These are phyloP conservation scores for Triangularia setosa DNA, from an alignment of 2,329 filamentous ascomycete species.

Conservation along the genomic window DNA sequence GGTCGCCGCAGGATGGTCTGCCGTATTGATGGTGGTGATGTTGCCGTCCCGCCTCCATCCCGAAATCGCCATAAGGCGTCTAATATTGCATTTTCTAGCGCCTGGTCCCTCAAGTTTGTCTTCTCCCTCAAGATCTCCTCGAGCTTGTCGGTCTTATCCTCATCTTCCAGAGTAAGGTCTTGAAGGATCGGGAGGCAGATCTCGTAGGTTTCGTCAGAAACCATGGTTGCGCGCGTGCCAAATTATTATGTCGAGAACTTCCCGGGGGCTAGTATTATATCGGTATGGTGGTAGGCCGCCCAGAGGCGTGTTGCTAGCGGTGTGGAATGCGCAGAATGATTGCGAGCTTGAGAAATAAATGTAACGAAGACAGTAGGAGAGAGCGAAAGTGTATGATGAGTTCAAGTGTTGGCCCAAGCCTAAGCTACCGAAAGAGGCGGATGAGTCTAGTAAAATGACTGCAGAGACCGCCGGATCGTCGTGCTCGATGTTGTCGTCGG, in stretches of 20 bases:
- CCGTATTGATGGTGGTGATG: slow-evolving; percentile 79
- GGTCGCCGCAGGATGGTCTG: slow-evolving; percentile 86
- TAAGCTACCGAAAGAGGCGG: background rate
- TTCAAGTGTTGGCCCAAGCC: background rate
- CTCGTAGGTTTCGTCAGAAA: slow-evolving; percentile 89
- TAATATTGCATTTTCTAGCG: slow-evolving; percentile 84
- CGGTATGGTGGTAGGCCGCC: background rate
- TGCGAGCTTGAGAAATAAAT: background rate
- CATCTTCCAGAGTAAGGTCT: slow-evolving; percentile 78
- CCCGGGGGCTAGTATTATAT: background rate
- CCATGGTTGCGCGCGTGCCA: slow-evolving; percentile 54
- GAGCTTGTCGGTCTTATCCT: slow-evolving; percentile 90
- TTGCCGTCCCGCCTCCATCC: slow-evolving; percentile 58
- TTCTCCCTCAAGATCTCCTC: slow-evolving; percentile 80
- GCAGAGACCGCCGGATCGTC: background rate
- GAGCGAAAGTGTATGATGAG: background rate
- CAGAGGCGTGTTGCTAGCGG: background rate
- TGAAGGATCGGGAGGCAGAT: slow-evolving; percentile 85
- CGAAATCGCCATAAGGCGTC: slow-evolving; percentile 87
- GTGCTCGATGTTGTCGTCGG: background rate
- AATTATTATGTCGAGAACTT: background rate
- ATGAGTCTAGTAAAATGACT: background rate
- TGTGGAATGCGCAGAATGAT: background rate
- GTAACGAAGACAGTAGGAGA: background rate
- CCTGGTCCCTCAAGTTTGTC: slow-evolving; percentile 68